phyloP scores from a whole-genome alignment of 2,329 filamentous ascomycete genomes.

The Fusarium metavorans region DNA sequence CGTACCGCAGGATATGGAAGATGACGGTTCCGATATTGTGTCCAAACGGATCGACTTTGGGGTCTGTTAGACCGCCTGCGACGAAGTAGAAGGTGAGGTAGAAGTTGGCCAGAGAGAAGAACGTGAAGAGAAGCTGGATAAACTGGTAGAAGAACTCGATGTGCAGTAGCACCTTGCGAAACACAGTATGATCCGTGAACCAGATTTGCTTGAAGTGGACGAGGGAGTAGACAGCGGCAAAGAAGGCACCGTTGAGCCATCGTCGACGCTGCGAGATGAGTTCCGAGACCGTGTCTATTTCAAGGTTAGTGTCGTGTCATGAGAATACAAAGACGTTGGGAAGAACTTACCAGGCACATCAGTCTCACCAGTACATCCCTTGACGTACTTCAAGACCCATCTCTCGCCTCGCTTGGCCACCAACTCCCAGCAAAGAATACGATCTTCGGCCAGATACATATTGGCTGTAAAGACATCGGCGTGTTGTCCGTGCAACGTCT shows the following conservation, averaged over 20 bases:
- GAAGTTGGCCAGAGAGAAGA: conserved; percentile 98
- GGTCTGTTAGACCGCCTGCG: conserved; percentile 86
- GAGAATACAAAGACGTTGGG: not conserved
- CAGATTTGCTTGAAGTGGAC: conserved; percentile 96
- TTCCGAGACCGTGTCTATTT: conserved; percentile 86
- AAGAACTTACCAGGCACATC: conserved; percentile 86
- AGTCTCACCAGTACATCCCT: conserved; percentile 95
- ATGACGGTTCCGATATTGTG: conserved; percentile 86
- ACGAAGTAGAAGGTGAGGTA: conserved; percentile 99
- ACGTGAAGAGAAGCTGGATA: conserved; percentile 92
- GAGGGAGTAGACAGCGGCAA: conserved; percentile 96
- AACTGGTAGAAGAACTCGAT: conserved; percentile 97
- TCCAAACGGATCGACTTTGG: conserved; percentile 87
- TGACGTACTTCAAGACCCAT: conserved; percentile 99
- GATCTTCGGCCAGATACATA: conserved; percentile 92
- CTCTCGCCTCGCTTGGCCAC: conserved; percentile 94
- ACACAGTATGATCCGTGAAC: conserved; percentile 89
- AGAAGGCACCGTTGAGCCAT: conserved; percentile 99
- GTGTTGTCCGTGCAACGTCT: conserved; percentile 94
- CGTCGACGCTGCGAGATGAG: conserved; percentile 96
- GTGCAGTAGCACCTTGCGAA: conserved; percentile 90
- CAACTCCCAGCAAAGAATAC: conserved; percentile 92
- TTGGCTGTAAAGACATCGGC: conserved; percentile 98
- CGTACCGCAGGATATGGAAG: conserved; percentile 88
- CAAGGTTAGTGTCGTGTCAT: conserved; percentile 39